phyloP scores from a whole-genome alignment of 2,329 filamentous ascomycete species.

The Aspergillus glaucus region DNA sequence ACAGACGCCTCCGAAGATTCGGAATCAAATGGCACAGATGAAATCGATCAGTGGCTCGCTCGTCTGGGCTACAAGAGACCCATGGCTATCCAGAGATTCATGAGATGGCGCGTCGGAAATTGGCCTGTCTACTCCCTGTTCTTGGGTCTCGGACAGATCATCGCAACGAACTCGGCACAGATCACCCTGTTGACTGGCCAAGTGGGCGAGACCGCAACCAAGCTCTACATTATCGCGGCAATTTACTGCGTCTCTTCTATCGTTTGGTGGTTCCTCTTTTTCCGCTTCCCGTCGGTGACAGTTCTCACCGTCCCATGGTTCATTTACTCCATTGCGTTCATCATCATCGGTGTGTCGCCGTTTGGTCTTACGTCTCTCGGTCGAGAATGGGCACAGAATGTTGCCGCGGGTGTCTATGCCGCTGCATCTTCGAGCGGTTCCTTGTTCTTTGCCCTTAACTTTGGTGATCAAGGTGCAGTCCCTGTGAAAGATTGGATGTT shows the following conservation, averaged over 20 bases:
- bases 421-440: constrained; percentile 57
- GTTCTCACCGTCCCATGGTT: constrained; percentile 56
- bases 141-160: constrained; percentile 58
- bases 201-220: constrained; percentile 52
- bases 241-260: constrained; percentile 55
- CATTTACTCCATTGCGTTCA: constrained; percentile 58
- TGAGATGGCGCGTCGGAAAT: constrained; percentile 54
- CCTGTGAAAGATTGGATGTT: constrained; percentile 62
- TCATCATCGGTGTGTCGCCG: constrained; percentile 56
- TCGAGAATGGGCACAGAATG: constrained; percentile 53
- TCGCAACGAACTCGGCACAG: constrained; percentile 62
- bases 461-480: constrained; percentile 57
- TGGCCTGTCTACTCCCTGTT: constrained; percentile 60
- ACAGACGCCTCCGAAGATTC: constrained; percentile 35
- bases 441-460: constrained; percentile 62
- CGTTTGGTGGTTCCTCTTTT: constrained; percentile 59
- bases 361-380: constrained; percentile 36
- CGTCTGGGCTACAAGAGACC: constrained; percentile 52
- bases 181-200: constrained; percentile 60
- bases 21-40: constrained; percentile 27
- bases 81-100: constrained; percentile 49
- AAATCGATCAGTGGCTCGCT: constrained; percentile 51
- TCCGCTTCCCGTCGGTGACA: constrained; percentile 51
- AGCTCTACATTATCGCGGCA: constrained; percentile 55
- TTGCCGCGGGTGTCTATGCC: constrained; percentile 57